Percentiles rank a stretch among this genome's conserved stretches.
These are phyloP conservation scores for Seminavis robusta DNA, from an alignment of 108 stramenopile species.

Conservation along the genomic window DNA sequence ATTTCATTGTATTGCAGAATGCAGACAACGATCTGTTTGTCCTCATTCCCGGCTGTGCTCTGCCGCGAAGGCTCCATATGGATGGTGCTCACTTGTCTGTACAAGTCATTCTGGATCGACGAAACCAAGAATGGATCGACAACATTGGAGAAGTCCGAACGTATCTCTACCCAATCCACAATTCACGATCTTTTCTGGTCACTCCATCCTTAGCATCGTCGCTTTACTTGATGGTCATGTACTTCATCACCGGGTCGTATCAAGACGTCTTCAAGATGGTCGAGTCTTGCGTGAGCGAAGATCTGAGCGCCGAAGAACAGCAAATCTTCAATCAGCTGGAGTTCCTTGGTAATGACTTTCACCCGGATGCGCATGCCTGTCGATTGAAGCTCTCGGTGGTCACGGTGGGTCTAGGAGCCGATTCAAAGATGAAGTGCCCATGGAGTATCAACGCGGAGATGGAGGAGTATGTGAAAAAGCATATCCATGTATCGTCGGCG, in stretches of 20 bases:
- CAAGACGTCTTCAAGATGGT: conserved; percentile 94
- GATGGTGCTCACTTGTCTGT: conserved; percentile 82
- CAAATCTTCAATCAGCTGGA: conserved; percentile 93
- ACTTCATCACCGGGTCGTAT: conserved; percentile 96
- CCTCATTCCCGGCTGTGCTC: conserved; percentile 90
- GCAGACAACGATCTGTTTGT: conserved; percentile 94
- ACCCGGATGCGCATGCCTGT: conserved; percentile 96
- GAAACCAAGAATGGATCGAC: conserved; percentile 95
- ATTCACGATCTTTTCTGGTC: conserved; percentile 85
- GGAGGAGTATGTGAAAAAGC: conserved; percentile 86
- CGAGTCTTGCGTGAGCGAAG: conserved; percentile 95
- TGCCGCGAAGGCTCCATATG: conserved; percentile 81
- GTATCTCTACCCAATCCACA: conserved; percentile 97
- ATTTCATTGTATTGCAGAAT: conserved; percentile 93
- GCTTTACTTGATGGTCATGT: conserved; percentile 96
- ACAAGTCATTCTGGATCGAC: conserved; percentile 88
- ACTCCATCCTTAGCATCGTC: conserved; percentile 94
- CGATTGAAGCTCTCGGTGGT: conserved; percentile 90
- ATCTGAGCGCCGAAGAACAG: conserved; percentile 89
- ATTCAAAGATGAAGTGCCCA: conserved; percentile 86
- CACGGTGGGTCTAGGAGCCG: conserved; percentile 83
- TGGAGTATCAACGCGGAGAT: conserved; percentile 90
- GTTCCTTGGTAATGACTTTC: conserved; percentile 90
- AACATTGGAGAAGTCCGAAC: conserved; percentile 95
- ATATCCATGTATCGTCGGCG: conserved; percentile 82